phyloP scores from a whole-genome alignment of 345 rosid genomes.

The Pugionium dolabratum region DNA sequence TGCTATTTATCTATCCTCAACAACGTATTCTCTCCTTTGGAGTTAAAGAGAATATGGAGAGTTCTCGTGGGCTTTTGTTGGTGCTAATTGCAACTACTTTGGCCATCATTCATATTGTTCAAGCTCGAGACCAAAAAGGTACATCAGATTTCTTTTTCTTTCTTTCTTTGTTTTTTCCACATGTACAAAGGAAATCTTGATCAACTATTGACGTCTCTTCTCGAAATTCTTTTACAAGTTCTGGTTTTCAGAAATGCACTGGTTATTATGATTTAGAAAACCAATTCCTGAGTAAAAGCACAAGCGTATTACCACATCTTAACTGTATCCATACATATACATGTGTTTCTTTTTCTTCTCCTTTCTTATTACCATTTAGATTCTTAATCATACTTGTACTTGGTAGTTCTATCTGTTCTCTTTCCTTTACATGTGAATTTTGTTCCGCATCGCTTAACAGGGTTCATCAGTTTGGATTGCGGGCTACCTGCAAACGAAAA shows the following conservation, averaged over 20 bases:
- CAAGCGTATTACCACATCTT: neutral
- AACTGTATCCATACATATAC: neutral
- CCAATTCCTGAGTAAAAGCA: too few relatives aligned
- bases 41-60: conserved; percentile 11
- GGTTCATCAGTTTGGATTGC: conserved; percentile 49
- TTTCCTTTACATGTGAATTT: neutral
- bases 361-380: neutral
- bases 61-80: neutral
- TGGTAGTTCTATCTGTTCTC: neutral
- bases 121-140: conserved; percentile 39
- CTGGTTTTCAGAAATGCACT: too few relatives aligned
- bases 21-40: neutral
- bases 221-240: too few relatives aligned
- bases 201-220: too few relatives aligned
- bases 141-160: neutral
- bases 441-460: conserved; percentile 11
- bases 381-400: neutral
- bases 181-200: too few relatives aligned
- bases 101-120: conserved; percentile 17
- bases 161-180: neutral
- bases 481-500: conserved; percentile 25
- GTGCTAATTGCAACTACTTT: neutral
- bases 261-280: too few relatives aligned
- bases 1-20: conserved; percentile 1
- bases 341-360: neutral